phyloP scores from a whole-genome alignment of 768 basidiomycete genomes.

The Suillus fuscotomentosus region DNA sequence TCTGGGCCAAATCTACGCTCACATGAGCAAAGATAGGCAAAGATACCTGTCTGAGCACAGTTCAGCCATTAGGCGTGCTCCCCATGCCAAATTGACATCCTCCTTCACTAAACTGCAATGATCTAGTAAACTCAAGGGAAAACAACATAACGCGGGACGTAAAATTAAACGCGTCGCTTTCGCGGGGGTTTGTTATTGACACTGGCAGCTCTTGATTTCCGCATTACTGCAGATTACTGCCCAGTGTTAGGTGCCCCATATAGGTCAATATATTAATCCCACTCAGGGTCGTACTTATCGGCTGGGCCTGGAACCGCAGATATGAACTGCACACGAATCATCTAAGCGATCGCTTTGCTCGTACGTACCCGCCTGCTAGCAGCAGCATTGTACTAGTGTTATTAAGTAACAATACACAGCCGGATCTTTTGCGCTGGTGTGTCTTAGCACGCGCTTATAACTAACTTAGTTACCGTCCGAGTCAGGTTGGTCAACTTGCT shows the following conservation, averaged over 20 bases:
- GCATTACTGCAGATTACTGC: not conserved
- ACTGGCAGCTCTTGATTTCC: not conserved
- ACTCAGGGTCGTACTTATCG: slow-evolving; percentile 1
- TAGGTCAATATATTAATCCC: not conserved
- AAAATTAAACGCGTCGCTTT: slow-evolving; percentile 1
- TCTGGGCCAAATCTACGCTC: not conserved
- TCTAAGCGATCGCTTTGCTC: not conserved
- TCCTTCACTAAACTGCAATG: not conserved
- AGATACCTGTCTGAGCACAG: not conserved
- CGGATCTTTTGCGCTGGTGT: not conserved
- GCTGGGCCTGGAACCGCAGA: not conserved
- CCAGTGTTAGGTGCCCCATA: not conserved
- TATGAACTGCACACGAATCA: not conserved
- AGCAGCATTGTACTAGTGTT: not conserved
- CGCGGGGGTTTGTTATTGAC: not conserved
- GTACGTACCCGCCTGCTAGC: not conserved
- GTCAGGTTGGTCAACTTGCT: not conserved
- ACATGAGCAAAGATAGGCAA: not conserved
- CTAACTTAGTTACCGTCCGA: not conserved
- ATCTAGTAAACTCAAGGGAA: not conserved
- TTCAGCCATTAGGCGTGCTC: not conserved
- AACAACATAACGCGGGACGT: not conserved
- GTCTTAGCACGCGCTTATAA: not conserved
- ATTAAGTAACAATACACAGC: not conserved
- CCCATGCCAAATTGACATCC: not conserved